Evolutionary conservation across 495 filamentous ascomycete genomes (phyloP).

Genomic region (Penicillium herquei): DNA sequence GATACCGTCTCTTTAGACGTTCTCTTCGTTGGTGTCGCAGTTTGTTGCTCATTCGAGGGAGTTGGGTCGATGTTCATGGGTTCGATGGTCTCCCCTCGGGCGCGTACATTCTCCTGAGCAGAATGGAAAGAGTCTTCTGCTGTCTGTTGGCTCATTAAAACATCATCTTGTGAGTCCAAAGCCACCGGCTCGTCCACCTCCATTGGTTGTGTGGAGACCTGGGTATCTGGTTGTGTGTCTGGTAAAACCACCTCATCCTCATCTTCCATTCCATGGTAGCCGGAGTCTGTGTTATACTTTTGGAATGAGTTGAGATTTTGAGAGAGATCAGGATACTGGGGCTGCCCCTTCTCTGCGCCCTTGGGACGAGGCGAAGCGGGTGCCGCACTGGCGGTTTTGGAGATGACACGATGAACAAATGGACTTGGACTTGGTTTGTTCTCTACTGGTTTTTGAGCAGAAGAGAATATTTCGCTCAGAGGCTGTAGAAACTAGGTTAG

Average conservation of each 20-base stretch:
- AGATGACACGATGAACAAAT: conserved; percentile 34
- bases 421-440: conserved; percentile 33
- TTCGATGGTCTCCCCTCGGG: conserved; percentile 40
- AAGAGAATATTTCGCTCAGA: conserved; percentile 77
- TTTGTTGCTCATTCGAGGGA: conserved; percentile 17
- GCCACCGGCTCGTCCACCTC: conserved; percentile 36
- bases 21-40: conserved; percentile 6
- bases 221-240: conserved; percentile 33
- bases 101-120: conserved; percentile 57
- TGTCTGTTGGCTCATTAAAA: conserved; percentile 46
- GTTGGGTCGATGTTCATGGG: conserved; percentile 29
- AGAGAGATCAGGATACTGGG: conserved; percentile 34
- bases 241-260: conserved; percentile 39
- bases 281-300: conserved; percentile 63
- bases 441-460: conserved; percentile 46
- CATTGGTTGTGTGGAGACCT: conserved; percentile 36
- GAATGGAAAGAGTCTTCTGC: conserved; percentile 66
- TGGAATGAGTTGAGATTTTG: conserved; percentile 41
- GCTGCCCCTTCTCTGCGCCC: conserved; percentile 19
- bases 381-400: conserved; percentile 23
- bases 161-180: conserved; percentile 22
- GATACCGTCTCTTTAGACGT: background rate
- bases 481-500: conserved; percentile 55
- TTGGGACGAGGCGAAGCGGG: conserved; percentile 24
- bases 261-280: conserved; percentile 76